These are phyloP conservation scores for Trametes coccinea DNA, from an alignment of 768 basidiomycete genomes.

Conservation along the genomic window DNA sequence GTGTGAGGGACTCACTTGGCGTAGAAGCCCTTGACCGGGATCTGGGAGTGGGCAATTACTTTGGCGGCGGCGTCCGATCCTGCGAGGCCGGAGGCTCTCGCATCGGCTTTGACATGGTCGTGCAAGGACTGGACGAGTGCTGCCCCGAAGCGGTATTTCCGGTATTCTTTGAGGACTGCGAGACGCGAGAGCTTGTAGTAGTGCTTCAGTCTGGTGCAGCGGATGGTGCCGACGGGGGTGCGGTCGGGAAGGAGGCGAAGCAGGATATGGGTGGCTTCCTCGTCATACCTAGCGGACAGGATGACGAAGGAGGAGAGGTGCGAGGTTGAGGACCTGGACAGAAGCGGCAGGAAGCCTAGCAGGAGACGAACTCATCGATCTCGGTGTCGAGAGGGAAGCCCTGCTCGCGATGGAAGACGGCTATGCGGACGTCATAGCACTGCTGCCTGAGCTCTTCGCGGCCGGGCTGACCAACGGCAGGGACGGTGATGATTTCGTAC, in stretches of 20 bases:
- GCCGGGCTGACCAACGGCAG: slow-evolving; percentile 36
- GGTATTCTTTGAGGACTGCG: slow-evolving; percentile 65
- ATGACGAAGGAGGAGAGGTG: slow-evolving; percentile 16
- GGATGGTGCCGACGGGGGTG: slow-evolving; percentile 71
- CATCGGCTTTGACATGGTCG: slow-evolving; percentile 54
- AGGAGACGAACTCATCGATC: slow-evolving; percentile 62
- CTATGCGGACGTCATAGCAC: slow-evolving; percentile 62
- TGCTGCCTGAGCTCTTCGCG: slow-evolving; percentile 56
- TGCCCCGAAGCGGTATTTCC: slow-evolving; percentile 63
- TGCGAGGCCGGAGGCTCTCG: slow-evolving; percentile 29
- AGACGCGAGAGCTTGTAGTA: slow-evolving; percentile 78
- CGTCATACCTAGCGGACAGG: slow-evolving; percentile 51
- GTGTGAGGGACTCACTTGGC: slow-evolving; percentile 54
- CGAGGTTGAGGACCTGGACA: slow-evolving; percentile 1
- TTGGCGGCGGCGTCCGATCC: slow-evolving; percentile 34
- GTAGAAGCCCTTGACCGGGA: slow-evolving; percentile 73
- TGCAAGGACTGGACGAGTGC: slow-evolving; percentile 66
- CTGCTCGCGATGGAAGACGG: slow-evolving; percentile 67
- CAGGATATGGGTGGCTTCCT: slow-evolving; percentile 66
- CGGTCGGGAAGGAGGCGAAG: slow-evolving; percentile 64
- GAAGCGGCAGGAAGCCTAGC: slow-evolving; percentile 8
- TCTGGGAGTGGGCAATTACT: slow-evolving; percentile 69
- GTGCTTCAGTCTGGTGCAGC: slow-evolving; percentile 40
- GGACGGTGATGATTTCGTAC: slow-evolving; percentile 60
- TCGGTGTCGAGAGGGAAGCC: slow-evolving; percentile 73